Evolutionary conservation across 768 basidiomycete species (phyloP).

Genomic region (Asterophora parasitica): DNA sequence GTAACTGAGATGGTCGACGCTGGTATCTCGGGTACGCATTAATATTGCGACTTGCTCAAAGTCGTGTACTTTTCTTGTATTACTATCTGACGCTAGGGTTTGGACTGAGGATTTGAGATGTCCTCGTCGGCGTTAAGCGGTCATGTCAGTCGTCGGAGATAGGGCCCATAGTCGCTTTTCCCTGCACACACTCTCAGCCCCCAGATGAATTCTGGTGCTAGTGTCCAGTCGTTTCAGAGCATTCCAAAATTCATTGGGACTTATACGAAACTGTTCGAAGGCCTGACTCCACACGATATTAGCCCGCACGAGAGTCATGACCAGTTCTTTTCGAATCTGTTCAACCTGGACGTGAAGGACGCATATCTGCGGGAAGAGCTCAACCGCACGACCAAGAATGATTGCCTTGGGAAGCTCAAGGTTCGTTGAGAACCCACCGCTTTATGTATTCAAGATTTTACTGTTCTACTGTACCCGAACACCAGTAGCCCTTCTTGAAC

Average conservation of each 20-base stretch:
- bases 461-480: slow-evolving; percentile 13
- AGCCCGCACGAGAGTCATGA: slow-evolving; percentile 37
- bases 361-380: slow-evolving; percentile 40
- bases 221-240: slow-evolving; percentile 16
- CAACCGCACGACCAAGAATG: slow-evolving; percentile 39
- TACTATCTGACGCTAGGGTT: not conserved
- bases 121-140: not conserved
- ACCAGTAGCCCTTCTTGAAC: slow-evolving; percentile 49
- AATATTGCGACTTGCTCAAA: not conserved
- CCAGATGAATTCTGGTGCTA: slow-evolving; percentile 15
- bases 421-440: slow-evolving; percentile 27
- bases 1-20: slow-evolving; percentile 57
- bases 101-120: not conserved
- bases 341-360: slow-evolving; percentile 48
- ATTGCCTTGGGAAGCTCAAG: slow-evolving; percentile 46
- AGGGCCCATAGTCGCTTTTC: too few relatives aligned
- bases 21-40: slow-evolving; percentile 22
- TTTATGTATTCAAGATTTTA: not conserved
- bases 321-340: slow-evolving; percentile 49
- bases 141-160: not conserved
- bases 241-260: slow-evolving; percentile 44
- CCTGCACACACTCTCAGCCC: too few relatives aligned
- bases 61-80: not conserved
- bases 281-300: slow-evolving; percentile 39
- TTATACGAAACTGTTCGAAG: slow-evolving; percentile 49